phyloP scores from a whole-genome alignment of 257 asterid species.

The Solanum sitiens region DNA sequence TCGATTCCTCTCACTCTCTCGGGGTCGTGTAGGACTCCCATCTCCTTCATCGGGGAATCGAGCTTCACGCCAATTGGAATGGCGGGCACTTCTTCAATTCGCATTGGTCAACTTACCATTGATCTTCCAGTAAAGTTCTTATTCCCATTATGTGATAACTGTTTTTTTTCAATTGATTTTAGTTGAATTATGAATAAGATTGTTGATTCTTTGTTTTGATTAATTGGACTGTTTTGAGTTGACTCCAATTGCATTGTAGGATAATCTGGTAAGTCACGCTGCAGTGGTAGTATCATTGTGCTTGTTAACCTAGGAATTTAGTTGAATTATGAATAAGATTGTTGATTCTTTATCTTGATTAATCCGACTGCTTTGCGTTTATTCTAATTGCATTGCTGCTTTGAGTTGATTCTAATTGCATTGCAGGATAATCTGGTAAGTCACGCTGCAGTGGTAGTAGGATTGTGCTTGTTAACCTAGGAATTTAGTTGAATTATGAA shows the following conservation, averaged over 20 bases:
- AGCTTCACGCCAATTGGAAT: conserved; percentile 45
- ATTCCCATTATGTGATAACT: neutral
- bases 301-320: no score
- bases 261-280: no score
- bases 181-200: neutral
- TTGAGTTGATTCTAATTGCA: no score
- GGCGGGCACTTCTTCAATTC: conserved; percentile 42
- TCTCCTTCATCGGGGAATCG: conserved; percentile 62
- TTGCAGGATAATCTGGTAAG: neutral
- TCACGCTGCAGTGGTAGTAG: neutral
- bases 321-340: neutral
- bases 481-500: neutral
- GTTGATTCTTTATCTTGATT: neutral
- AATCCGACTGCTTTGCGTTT: neutral
- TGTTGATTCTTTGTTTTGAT: no score
- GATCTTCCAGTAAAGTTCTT: conserved; percentile 26
- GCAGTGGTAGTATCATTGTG: no score
- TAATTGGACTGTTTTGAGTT: no score
- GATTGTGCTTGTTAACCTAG: neutral
- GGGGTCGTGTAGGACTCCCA: conserved; percentile 40
- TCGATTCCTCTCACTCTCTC: neutral
- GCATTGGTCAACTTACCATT: conserved; percentile 28
- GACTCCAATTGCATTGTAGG: no score
- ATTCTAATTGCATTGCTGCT: neutral
- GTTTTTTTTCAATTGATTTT: neutral